phyloP scores from a whole-genome alignment of 495 filamentous ascomycete genomes.

The Xylaria scruposa region DNA sequence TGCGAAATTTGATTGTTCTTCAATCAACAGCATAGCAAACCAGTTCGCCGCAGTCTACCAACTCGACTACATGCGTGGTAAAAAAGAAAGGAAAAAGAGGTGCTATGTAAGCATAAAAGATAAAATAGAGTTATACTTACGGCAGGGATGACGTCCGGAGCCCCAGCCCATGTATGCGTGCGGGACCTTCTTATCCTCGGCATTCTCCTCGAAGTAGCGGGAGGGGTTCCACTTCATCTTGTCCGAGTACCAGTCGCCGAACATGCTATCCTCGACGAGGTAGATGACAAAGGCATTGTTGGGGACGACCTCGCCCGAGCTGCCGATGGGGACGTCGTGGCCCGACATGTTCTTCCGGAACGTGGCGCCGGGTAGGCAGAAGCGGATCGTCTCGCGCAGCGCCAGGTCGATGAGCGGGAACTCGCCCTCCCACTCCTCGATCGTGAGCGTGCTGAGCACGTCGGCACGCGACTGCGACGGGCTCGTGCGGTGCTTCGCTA shows the following conservation, averaged over 20 bases:
- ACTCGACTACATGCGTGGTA: not conserved
- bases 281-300: conserved; percentile 46
- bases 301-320: conserved; percentile 52
- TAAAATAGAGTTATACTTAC: conserved; percentile 15
- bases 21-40: not conserved
- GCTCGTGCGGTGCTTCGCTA: conserved; percentile 42
- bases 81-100: not conserved
- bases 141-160: conserved; percentile 51
- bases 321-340: conserved; percentile 43
- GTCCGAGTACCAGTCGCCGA: conserved; percentile 51
- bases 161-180: conserved; percentile 56
- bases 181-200: conserved; percentile 51
- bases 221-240: conserved; percentile 53
- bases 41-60: not conserved
- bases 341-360: conserved; percentile 49
- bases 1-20: not conserved
- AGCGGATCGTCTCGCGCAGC: conserved; percentile 52
- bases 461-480: conserved; percentile 44
- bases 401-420: conserved; percentile 54
- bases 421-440: conserved; percentile 55
- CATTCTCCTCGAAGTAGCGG: conserved; percentile 49
- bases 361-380: conserved; percentile 39
- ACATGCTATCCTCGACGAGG: conserved; percentile 45
- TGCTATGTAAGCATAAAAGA: not conserved
- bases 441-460: conserved; percentile 44